Evolutionary conservation across 495 filamentous ascomycete species (phyloP), one percentile per base, ranked within the genome.

Genomic region (Ramalina peruviana): DNA sequence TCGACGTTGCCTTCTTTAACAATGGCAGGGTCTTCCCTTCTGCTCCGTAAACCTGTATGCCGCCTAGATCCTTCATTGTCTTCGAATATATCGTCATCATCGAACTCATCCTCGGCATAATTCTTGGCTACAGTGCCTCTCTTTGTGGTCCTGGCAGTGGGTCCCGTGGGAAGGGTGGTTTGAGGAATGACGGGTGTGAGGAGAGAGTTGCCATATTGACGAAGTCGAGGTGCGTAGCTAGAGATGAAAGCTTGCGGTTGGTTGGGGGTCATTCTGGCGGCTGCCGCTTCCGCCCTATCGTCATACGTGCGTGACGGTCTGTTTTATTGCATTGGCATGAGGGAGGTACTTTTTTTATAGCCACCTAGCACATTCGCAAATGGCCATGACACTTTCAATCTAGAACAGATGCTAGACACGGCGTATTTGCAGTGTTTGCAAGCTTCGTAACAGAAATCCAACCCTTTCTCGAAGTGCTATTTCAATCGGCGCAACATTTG

Each of bases 41-140:
- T 71, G 59, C 82, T 96, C 52, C 88, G 81, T 65, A 88, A 66
- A 33, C 88, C 92, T 6, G 87, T 95, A 45, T 82, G 86, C 42
- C 85, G 79, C 49, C 86, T 78, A 39, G 81, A 80, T 30, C 72
- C 78, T 59, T 88, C 85, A 40, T 79, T 85, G 40, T 94, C 89
- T 36, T 95, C 88, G 53, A 95, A 90, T 4, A 54, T 54, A 57
- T 95, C 88, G 46, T 92, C 83, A 64, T 98, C 88, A 48, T 96
- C 92, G 57, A 76, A 94, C 16, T 86, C 89, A 59, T 96, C 88
- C 63, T 99, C 92, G 26, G 92, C 89, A 59, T 99, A 99, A 64
- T 95, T 97, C 60, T 96, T 89, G 40, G 88, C 86, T 37, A 86
- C 87, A 3, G 92, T 97, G 36, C 92, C 93, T 62, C 92, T 85